Evolutionary conservation across 2,329 filamentous ascomycete genomes (phyloP).

Genomic region (Phialemonium atrogriseum): DNA sequence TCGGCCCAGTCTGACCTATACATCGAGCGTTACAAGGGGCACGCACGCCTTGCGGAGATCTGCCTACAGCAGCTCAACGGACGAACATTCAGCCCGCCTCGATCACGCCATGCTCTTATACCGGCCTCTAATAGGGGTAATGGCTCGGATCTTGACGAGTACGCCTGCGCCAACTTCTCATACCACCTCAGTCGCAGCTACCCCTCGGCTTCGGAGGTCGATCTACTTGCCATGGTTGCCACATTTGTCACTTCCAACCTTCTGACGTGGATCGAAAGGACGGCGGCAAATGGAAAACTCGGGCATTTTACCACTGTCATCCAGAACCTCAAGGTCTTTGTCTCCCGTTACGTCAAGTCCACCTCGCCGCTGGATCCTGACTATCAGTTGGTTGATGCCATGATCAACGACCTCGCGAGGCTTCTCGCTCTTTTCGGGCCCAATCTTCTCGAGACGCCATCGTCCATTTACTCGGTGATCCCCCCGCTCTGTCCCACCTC

Average conservation of each 20-base stretch:
- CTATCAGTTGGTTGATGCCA: background rate
- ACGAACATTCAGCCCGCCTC: slow-evolving; percentile 24
- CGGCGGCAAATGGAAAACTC: slow-evolving; percentile 10
- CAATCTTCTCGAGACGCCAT: slow-evolving; percentile 7
- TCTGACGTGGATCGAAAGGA: slow-evolving; percentile 27
- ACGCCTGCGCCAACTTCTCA: slow-evolving; percentile 23
- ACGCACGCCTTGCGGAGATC: slow-evolving; percentile 23
- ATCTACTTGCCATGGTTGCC: slow-evolving; percentile 15
- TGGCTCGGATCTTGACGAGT: slow-evolving; percentile 18
- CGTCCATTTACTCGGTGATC: slow-evolving; percentile 9
- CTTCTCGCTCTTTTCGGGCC: slow-evolving; percentile 3
- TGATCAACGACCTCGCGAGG: slow-evolving; percentile 2
- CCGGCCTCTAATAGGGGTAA: too few relatives aligned
- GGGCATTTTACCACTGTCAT: slow-evolving; percentile 6
- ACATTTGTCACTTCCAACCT: slow-evolving; percentile 23
- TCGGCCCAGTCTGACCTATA: slow-evolving; percentile 19
- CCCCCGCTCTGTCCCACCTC: slow-evolving; percentile 9
- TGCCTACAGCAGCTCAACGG: slow-evolving; percentile 25
- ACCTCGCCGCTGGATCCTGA: background rate
- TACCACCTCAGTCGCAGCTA: slow-evolving; percentile 23
- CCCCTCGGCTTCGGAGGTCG: slow-evolving; percentile 11
- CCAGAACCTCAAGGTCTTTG: slow-evolving; percentile 8
- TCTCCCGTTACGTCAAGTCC: background rate
- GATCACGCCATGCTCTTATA: slow-evolving; percentile 11
- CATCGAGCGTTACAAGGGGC: slow-evolving; percentile 17